These are phyloP conservation scores for Discostella stelligeroides DNA, from an alignment of 108 stramenopile genomes.

Conservation along the genomic window DNA sequence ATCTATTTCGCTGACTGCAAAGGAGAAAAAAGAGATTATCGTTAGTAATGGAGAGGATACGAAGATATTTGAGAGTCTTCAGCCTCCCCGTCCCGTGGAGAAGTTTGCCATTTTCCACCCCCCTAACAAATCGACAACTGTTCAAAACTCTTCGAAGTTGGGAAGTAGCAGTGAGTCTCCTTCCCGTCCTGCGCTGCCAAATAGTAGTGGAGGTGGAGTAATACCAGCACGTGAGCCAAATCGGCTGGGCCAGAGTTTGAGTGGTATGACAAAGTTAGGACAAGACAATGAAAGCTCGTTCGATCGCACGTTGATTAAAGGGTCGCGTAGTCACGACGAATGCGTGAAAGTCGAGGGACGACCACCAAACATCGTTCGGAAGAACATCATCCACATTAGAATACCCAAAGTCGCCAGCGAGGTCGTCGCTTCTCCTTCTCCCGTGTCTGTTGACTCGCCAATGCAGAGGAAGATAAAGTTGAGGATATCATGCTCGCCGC, in stretches of 20 bases:
- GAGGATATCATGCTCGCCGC: constrained; percentile 26
- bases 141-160: background rate
- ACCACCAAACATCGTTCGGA: background rate
- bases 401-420: constrained; percentile 26
- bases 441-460: background rate
- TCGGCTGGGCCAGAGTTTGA: background rate
- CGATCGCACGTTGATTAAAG: too few species aligned
- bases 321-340: too few species aligned
- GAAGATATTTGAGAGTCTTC: background rate
- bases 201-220: too few species aligned
- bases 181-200: background rate
- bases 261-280: too few species aligned
- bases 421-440: background rate
- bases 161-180: background rate
- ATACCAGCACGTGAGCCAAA: background rate
- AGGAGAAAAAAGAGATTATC: background rate
- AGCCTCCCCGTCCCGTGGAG: background rate
- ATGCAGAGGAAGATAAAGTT: constrained; percentile 24
- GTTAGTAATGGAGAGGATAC: background rate
- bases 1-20: background rate
- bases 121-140: background rate
- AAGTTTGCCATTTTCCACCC: constrained; percentile 7
- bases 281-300: too few species aligned
- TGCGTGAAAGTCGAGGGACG: background rate
- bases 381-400: constrained; percentile 32